phyloP scores from a whole-genome alignment of 805 yeast species.

The Maudiozyma saulgeensis region DNA sequence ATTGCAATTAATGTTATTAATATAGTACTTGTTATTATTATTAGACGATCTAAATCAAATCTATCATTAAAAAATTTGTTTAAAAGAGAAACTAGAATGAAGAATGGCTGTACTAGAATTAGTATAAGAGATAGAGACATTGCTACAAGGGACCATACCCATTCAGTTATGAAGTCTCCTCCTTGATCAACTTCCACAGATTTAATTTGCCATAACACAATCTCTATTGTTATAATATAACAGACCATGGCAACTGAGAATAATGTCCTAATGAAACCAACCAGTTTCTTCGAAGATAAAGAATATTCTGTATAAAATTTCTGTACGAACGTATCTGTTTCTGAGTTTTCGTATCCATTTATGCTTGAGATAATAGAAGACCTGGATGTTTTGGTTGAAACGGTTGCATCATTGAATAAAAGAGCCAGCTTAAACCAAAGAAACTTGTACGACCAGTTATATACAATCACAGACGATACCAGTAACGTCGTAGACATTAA shows the following conservation, averaged over 20 bases:
- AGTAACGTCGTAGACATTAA: slow-evolving; percentile 5
- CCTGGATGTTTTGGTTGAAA: slow-evolving; percentile 4
- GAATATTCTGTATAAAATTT: slow-evolving; percentile 26
- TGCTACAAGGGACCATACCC: slow-evolving; percentile 24
- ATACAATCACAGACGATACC: slow-evolving; percentile 6
- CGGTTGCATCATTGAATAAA: slow-evolving; percentile 17
- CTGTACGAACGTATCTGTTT: slow-evolving; percentile 14
- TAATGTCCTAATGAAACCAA: slow-evolving; percentile 13
- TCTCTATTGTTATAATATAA: slow-evolving; percentile 24
- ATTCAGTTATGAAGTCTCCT: slow-evolving; percentile 15
- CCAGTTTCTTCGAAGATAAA: slow-evolving; percentile 18
- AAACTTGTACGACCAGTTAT: slow-evolving; percentile 11
- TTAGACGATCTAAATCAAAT: slow-evolving; percentile 15
- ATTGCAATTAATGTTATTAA: slow-evolving; percentile 9
- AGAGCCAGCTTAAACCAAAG: slow-evolving; percentile 17
- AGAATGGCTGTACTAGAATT: slow-evolving; percentile 24
- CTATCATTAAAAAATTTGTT: slow-evolving; percentile 25
- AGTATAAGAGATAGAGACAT: slow-evolving; percentile 14
- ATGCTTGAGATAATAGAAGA: slow-evolving; percentile 5
- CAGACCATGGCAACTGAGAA: slow-evolving; percentile 23
- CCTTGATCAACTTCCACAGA: slow-evolving; percentile 13
- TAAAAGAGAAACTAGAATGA: slow-evolving; percentile 20
- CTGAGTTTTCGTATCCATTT: slow-evolving; percentile 5
- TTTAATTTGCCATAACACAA: slow-evolving; percentile 26
- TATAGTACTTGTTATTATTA: slow-evolving; percentile 13